Evolutionary conservation across 2,329 filamentous ascomycete genomes (phyloP).

Genomic region (Helminthosporium solani): DNA sequence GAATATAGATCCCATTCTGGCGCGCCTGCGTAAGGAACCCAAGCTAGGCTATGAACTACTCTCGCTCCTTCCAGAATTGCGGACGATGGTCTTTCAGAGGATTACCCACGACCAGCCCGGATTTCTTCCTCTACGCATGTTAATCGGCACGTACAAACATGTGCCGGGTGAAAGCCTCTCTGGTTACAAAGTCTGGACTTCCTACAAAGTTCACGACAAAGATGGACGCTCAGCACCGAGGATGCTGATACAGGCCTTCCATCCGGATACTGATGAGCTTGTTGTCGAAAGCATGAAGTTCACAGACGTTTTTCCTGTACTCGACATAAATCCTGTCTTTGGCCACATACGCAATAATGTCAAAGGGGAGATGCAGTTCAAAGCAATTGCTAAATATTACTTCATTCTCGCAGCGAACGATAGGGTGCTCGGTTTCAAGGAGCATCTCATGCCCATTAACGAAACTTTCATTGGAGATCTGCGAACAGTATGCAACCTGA

Average conservation of each 20-base stretch:
- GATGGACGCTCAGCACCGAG: conserved; percentile 3
- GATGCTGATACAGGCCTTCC: conserved; percentile 4
- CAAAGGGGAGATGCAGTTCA: conserved; percentile 5
- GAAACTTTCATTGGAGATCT: conserved; percentile 6
- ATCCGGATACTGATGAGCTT: not conserved
- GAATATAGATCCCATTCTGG: conserved; percentile 2
- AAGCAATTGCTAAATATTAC: conserved; percentile 10
- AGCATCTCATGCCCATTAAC: conserved; percentile 9
- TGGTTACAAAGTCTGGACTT: conserved; percentile 4
- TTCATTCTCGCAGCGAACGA: conserved; percentile 9
- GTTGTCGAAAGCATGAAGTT: conserved; percentile 5
- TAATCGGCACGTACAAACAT: conserved; percentile 2
- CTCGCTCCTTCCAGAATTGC: conserved; percentile 3
- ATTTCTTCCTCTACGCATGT: conserved; percentile 4
- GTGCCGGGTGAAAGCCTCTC: not conserved
- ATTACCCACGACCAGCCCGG: not conserved
- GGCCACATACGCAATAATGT: not conserved
- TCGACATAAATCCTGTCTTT: conserved; percentile 3
- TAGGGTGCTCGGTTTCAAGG: conserved; percentile 3
- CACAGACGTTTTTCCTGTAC: conserved; percentile 1
- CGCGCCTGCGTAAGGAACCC: not conserved
- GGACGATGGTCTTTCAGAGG: conserved; percentile 2
- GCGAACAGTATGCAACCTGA: conserved; percentile 2
- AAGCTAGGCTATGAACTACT: conserved; percentile 1
- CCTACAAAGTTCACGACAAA: conserved; percentile 7